phyloP scores from a whole-genome alignment of 345 rosid genomes.

The Corchorus olitorius region DNA sequence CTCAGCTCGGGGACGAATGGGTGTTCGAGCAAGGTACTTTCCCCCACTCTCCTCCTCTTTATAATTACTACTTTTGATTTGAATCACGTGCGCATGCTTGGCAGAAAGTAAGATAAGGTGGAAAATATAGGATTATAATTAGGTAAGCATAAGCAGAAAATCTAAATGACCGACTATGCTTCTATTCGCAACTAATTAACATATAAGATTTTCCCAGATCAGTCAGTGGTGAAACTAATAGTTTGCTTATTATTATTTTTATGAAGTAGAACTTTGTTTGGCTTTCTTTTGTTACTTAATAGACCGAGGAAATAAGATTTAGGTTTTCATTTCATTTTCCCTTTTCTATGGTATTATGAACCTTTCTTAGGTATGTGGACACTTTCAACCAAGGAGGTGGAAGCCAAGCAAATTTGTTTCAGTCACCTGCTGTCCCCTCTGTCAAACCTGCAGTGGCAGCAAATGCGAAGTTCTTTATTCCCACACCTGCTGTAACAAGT shows the following conservation, averaged over 20 bases:
- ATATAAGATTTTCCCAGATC: background rate
- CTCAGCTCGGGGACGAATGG: constrained; percentile 87
- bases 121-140: background rate
- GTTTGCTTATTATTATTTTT: background rate
- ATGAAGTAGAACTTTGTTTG: background rate
- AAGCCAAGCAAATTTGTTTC: constrained; percentile 56
- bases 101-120: background rate
- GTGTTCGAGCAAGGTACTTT: constrained; percentile 83
- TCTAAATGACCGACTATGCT: background rate
- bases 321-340: background rate
- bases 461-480: constrained; percentile 84
- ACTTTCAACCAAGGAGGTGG: constrained; percentile 72
- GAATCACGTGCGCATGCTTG: background rate
- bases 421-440: constrained; percentile 64
- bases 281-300: background rate
- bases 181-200: background rate
- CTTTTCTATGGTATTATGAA: constrained; percentile 5
- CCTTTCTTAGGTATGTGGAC: constrained; percentile 70
- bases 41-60: background rate
- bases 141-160: background rate
- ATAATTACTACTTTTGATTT: background rate
- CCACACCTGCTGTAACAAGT: constrained; percentile 45
- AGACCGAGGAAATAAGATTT: background rate
- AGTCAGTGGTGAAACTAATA: background rate
- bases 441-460: constrained; percentile 69